A percentile compares a stretch with the other conserved stretches of the same genome.
These are phyloP conservation scores for Mycena capillaripes DNA, from an alignment of 768 basidiomycete genomes.

Conservation along the genomic window DNA sequence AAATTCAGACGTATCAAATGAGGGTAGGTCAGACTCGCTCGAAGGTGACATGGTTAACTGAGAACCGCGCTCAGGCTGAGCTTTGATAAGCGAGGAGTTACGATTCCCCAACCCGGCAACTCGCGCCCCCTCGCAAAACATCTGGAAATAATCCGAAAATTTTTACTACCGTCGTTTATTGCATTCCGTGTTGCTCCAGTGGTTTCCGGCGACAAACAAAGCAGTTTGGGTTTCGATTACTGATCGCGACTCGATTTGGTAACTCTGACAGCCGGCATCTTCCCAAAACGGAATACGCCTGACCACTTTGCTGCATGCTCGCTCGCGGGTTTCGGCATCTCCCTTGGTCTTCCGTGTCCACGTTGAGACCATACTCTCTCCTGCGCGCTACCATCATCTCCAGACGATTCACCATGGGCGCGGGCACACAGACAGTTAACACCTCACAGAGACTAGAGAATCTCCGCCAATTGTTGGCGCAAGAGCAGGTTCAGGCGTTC, in stretches of 20 bases:
- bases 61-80: not conserved
- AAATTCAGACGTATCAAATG: slow-evolving; percentile 41
- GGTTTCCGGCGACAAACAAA: not conserved
- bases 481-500: slow-evolving; percentile 70
- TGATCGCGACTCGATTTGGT: not conserved
- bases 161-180: not conserved
- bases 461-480: slow-evolving; percentile 59
- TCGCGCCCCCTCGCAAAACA: not conserved
- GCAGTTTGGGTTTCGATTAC: not conserved
- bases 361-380: not conserved
- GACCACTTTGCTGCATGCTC: slow-evolving; percentile 28
- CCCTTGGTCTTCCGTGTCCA: slow-evolving; percentile 4
- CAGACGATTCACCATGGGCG: slow-evolving; percentile 41
- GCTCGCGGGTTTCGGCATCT: slow-evolving; percentile 28
- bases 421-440: slow-evolving; percentile 49
- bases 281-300: slow-evolving; percentile 6
- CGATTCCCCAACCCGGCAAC: not conserved
- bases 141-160: not conserved
- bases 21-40: slow-evolving; percentile 10
- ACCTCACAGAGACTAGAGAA: slow-evolving; percentile 63
- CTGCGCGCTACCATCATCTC: not conserved
- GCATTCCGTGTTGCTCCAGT: not conserved
- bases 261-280: not conserved
- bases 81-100: no score
- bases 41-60: slow-evolving; percentile 11